Conservation (phyloP, 148 eudicot species). For the Silene latifolia region DNA sequence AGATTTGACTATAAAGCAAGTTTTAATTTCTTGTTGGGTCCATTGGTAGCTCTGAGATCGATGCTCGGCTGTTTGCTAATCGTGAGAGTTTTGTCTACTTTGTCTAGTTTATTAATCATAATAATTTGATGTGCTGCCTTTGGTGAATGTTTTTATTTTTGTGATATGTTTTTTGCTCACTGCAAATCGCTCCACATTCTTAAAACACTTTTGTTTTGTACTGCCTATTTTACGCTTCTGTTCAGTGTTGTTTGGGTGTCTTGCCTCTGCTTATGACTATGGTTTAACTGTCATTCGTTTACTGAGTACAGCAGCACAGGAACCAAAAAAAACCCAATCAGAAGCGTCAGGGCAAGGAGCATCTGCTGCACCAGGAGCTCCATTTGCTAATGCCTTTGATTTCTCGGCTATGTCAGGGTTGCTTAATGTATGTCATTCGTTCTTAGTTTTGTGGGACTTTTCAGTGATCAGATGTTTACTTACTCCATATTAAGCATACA, state of each 20-base stretch:
- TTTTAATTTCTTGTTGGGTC: background rate
- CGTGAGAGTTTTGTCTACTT: background rate
- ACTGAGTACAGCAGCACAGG: conserved; percentile 38
- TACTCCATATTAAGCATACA: background rate
- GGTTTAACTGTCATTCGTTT: conserved; percentile 11
- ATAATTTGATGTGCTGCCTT: no score
- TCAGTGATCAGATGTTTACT: background rate
- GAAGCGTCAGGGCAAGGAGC: conserved; percentile 39
- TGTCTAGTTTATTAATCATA: no score
- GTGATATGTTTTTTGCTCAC: no score
- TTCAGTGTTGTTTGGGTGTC: background rate
- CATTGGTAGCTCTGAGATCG: background rate
- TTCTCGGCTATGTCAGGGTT: conserved; percentile 90
- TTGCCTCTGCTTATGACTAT: conserved; percentile 3
- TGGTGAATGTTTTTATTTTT: no score
- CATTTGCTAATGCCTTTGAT: conserved; percentile 75
- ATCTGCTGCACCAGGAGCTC: conserved; percentile 49
- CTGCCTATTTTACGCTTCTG: background rate
- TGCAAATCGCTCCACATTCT: background rate
- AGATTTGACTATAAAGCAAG: no score
- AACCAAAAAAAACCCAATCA: conserved; percentile 31
- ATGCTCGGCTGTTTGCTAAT: background rate
- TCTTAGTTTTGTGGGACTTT: background rate
- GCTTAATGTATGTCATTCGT: conserved; percentile 51
- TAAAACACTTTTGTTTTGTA: background rate